Base-by-base conservation (phyloP, 257 asterid species). In the Petrea volubilis region DNA sequence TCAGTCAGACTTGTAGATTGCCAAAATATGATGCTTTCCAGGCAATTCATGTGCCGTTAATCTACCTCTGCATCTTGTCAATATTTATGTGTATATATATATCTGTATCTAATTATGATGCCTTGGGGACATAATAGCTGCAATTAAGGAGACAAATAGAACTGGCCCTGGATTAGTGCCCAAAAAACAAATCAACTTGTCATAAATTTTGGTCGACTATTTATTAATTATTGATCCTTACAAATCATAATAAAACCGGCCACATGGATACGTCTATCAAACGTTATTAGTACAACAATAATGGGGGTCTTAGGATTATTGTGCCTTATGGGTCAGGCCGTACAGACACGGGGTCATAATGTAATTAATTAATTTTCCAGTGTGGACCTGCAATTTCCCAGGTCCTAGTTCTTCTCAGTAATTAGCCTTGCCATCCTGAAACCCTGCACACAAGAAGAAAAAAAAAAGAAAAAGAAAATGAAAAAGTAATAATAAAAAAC, bases 141-240 rank as follows among this genome's bases (percentile, higher is more conserved):
- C 81, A 68, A 78, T 71, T 75, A 65, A 72, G 84, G 76, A 82
- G 73, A 79, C 81, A 64, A 64, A 55, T 18, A 41, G 61, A 74
- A 60, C 76, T 66, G 68, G 44, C 70, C 58, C 23, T 20, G 8
- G 17, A 15, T 52, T 71, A 34, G 5, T 47, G 63, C 50, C 76
- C 75, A 70, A 70, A 76, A 38, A 33, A 52, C 63, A 29, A 52
- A 51, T n/a, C 23, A 8, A 71, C 57, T 31, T 40, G 51, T 40
- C 20, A 57, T 21, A 61, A 36, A 31, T n/a, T 44, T 10, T 44
- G 51, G 51, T n/a, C 46, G 46, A 44, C 23, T 40, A 36, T 8
- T 60, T 4, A 49, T 44, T 46, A 41, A 41, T 49, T 61, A 60
- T 56, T 62, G 24, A 11, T 9, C 8, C 46, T 11, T 56, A 46